Conservation (phyloP, 225 moss, liverwort and hornwort species). For the Physcomitrium patens region DNA sequence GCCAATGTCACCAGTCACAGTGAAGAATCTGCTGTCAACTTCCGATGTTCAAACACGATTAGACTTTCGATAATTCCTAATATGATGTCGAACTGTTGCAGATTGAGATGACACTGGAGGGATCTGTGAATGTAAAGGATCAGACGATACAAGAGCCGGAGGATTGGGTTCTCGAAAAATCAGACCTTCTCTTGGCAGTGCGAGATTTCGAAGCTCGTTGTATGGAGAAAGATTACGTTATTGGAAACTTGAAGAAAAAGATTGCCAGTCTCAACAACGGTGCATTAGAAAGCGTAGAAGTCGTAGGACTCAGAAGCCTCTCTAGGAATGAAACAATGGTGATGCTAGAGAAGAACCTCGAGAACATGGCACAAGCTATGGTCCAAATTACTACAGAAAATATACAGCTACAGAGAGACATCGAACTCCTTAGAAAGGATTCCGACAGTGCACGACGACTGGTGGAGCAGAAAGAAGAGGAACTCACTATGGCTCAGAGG, state of each 20-base stretch:
- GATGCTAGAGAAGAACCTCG: slow-evolving; percentile 34
- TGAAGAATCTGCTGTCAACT: no score
- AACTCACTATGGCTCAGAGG: slow-evolving; percentile 27
- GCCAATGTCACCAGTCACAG: no score
- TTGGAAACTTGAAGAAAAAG: slow-evolving; percentile 31
- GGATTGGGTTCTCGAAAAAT: slow-evolving; percentile 42
- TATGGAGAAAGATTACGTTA: slow-evolving; percentile 24
- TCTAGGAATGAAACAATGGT: slow-evolving; percentile 13
- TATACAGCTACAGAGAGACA: slow-evolving; percentile 30
- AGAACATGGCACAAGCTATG: slow-evolving; percentile 26
- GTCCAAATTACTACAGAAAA: slow-evolving; percentile 39
- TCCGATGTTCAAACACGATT: no score
- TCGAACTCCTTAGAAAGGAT: slow-evolving; percentile 27
- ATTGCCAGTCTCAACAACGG: slow-evolving; percentile 10
- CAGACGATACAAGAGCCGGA: slow-evolving; percentile 41
- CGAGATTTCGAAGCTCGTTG: slow-evolving; percentile 38
- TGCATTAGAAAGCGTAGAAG: slow-evolving; percentile 26
- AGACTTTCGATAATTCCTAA: no score
- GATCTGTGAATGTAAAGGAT: slow-evolving; percentile 41
- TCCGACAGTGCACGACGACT: slow-evolving; percentile 32
- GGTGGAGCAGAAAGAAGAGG: slow-evolving; percentile 40
- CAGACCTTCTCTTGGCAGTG: slow-evolving; percentile 39
- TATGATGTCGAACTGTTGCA: background rate
- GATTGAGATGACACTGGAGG: slow-evolving; percentile 30
- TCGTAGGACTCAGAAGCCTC: slow-evolving; percentile 29